phyloP scores from a whole-genome alignment of 495 filamentous ascomycete genomes.

The Cercophora scortea region DNA sequence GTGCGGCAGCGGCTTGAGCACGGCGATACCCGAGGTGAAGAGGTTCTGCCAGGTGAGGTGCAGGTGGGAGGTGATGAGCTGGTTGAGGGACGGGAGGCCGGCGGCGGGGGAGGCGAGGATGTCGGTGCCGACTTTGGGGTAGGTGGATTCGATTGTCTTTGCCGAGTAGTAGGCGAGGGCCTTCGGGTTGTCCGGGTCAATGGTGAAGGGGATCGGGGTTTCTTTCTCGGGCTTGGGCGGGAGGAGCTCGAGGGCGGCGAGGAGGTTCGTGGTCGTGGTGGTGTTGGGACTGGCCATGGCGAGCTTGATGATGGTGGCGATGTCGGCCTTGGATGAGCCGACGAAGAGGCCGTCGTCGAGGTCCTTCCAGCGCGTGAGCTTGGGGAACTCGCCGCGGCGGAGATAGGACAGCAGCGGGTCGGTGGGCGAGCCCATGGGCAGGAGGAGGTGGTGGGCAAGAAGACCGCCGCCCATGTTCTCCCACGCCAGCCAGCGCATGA shows the following conservation, averaged over 20 bases:
- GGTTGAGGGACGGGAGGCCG: conserved; percentile 55
- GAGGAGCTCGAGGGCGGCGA: conserved; percentile 30
- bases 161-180: conserved; percentile 75
- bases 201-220: conserved; percentile 46
- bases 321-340: conserved; percentile 54
- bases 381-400: conserved; percentile 63
- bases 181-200: conserved; percentile 49
- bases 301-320: conserved; percentile 59
- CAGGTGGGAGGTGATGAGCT: conserved; percentile 78
- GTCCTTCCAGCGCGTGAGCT: conserved; percentile 66
- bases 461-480: conserved; percentile 84
- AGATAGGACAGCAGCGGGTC: conserved; percentile 64
- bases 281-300: conserved; percentile 49
- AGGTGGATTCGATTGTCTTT: conserved; percentile 49
- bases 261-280: conserved; percentile 48
- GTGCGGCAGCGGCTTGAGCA: conserved; percentile 68
- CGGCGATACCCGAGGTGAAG: conserved; percentile 65
- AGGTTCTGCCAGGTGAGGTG: conserved; percentile 76
- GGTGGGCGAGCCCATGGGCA: conserved; percentile 79
- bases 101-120: conserved; percentile 43
- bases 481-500: conserved; percentile 89
- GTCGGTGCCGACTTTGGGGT: conserved; percentile 58
- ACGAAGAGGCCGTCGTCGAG: conserved; percentile 66
- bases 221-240: conserved; percentile 25
- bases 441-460: conserved; percentile 66